phyloP scores from a whole-genome alignment of 1,284 basidiomycete species.

The Ceratobasidium sp. region DNA sequence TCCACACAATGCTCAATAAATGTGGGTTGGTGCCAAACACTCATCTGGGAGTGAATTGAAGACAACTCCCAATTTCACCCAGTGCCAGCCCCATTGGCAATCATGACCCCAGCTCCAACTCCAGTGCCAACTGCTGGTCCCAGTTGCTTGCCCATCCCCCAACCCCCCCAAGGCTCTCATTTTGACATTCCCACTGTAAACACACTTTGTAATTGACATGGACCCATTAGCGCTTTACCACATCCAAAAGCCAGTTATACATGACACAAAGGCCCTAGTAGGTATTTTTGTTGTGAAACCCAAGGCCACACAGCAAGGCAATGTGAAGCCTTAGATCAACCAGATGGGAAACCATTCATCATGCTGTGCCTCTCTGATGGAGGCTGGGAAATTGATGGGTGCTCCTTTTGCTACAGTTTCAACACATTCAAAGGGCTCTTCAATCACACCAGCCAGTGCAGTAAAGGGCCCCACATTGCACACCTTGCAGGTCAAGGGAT shows the following conservation, averaged over 20 bases:
- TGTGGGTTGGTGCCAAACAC: not conserved
- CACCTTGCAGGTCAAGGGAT: not conserved
- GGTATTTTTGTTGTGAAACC: not conserved
- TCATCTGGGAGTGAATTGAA: not conserved
- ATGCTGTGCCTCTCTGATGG: not conserved
- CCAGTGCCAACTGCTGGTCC: not conserved
- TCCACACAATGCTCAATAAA: not conserved
- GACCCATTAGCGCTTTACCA: no score
- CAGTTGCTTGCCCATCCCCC: not conserved
- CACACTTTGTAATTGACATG: not conserved
- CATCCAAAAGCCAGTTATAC: not conserved
- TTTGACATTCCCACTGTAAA: not conserved
- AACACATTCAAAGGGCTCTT: constrained; percentile 17
- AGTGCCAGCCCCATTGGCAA: not conserved
- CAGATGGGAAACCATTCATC: not conserved
- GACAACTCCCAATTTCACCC: not conserved
- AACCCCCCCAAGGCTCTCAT: no score
- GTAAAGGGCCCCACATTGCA: no score
- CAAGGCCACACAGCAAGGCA: no score
- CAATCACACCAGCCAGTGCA: not conserved
- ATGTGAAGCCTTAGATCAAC: not conserved
- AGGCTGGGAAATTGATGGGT: not conserved
- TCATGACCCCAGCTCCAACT: no score
- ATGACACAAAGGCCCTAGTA: not conserved
- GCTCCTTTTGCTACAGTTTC: constrained; percentile 1